Evolutionary conservation across 2,329 filamentous ascomycete genomes (phyloP).

Genomic region (Botrytis fabae): DNA sequence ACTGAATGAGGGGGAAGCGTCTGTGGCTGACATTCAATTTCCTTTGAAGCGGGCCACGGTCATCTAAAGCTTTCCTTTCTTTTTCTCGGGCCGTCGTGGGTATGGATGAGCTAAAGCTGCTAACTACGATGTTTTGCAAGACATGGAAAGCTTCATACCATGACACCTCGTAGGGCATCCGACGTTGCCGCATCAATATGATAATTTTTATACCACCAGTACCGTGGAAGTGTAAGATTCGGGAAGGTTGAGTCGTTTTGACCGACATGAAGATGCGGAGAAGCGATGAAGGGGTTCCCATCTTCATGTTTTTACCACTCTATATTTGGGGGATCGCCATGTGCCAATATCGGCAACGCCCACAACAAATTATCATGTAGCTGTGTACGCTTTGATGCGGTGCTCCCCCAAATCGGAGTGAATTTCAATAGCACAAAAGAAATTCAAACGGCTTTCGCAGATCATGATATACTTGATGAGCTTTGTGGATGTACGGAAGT

Average conservation of each 20-base stretch:
- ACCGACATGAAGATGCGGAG: not conserved
- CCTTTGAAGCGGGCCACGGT: slow-evolving; percentile 1
- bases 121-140: not conserved
- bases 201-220: not conserved
- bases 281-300: not conserved
- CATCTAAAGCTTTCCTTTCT: not conserved
- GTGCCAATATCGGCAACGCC: not conserved
- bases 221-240: not conserved
- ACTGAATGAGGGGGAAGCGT: not conserved
- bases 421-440: slow-evolving; percentile 5
- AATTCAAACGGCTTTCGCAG: slow-evolving; percentile 18
- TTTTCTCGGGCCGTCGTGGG: not conserved
- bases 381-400: slow-evolving; percentile 10
- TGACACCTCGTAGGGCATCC: not conserved
- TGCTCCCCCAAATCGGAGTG: slow-evolving; percentile 7
- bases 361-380: slow-evolving; percentile 3
- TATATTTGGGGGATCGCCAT: not conserved
- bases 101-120: not conserved
- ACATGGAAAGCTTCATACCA: not conserved
- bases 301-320: not conserved
- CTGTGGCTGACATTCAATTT: not conserved
- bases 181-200: not conserved
- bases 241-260: not conserved
- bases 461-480: slow-evolving; percentile 18
- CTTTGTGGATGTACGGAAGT: not conserved